Evolutionary conservation across 148 eudicot genomes (phyloP).

Genomic region (Simmondsia chinensis): DNA sequence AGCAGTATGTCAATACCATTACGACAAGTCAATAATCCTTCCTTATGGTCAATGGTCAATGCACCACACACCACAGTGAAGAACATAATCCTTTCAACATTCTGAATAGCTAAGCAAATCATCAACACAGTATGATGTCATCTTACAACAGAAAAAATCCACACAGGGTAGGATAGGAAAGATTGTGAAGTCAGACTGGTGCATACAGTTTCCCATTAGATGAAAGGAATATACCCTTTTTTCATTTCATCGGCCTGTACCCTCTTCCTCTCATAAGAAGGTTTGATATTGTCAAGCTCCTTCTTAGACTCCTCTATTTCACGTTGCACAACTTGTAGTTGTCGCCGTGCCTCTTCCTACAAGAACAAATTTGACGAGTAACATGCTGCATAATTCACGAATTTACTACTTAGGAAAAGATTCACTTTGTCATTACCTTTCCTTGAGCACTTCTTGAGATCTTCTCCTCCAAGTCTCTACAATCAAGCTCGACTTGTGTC

Average conservation of each 20-base stretch:
- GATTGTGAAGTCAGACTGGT: neutral
- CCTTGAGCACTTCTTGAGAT: conserved; percentile 45
- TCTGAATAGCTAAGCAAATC: too few relatives aligned
- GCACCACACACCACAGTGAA: too few relatives aligned
- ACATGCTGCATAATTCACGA: neutral
- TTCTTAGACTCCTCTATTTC: conserved; percentile 58
- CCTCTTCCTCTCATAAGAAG: conserved; percentile 49
- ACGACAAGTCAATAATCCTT: too few relatives aligned
- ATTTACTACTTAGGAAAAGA: too few relatives aligned
- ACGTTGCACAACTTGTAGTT: conserved; percentile 53
- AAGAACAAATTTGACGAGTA: conserved; percentile 2
- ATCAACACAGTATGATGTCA: too few relatives aligned
- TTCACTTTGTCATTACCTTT: conserved; percentile 33
- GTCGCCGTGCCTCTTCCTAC: conserved; percentile 72
- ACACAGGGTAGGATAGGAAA: neutral
- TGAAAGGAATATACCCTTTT: conserved; percentile 69
- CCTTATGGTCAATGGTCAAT: too few relatives aligned
- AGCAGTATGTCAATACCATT: too few relatives aligned
- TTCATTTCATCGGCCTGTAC: conserved; percentile 70
- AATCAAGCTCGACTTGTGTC: conserved; percentile 84
- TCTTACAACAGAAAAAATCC: neutral
- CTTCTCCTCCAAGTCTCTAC: conserved; percentile 67
- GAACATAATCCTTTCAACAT: too few relatives aligned
- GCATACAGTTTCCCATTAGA: too few relatives aligned
- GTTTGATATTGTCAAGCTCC: conserved; percentile 56